These are phyloP conservation scores for Russula dissimulans DNA, from an alignment of 768 basidiomycete genomes.

Conservation along the genomic window DNA sequence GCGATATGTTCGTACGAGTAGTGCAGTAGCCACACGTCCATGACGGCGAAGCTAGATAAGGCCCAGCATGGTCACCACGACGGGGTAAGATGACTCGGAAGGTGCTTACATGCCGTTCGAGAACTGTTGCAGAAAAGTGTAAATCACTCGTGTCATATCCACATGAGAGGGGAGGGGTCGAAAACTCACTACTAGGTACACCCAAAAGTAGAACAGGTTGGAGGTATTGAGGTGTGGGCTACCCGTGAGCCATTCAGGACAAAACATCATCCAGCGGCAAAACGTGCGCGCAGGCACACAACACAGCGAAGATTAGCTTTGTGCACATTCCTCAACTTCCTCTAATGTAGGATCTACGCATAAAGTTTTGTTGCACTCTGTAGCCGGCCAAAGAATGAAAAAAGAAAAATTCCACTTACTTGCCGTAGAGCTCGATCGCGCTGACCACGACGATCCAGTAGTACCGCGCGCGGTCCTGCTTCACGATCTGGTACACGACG, in stretches of 20 bases:
- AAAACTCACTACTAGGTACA: constrained; percentile 47
- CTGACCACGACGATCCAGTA: constrained; percentile 76
- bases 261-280: constrained; percentile 71
- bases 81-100: background rate
- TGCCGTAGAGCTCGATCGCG: constrained; percentile 71
- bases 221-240: constrained; percentile 64
- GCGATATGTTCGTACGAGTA: constrained; percentile 72
- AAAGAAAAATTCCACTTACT: constrained; percentile 31
- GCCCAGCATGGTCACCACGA: constrained; percentile 4
- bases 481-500: constrained; percentile 55
- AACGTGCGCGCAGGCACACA: background rate
- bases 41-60: constrained; percentile 59
- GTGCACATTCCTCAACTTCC: background rate
- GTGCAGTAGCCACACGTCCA: constrained; percentile 67
- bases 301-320: background rate
- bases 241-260: constrained; percentile 76
- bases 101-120: constrained; percentile 66
- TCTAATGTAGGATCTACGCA: no score
- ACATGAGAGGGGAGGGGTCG: constrained; percentile 29
- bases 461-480: constrained; percentile 54
- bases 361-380: no score
- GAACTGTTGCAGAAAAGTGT: constrained; percentile 37
- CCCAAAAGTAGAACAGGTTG: constrained; percentile 65
- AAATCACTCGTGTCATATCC: constrained; percentile 19
- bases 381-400: background rate